A percentile compares a stretch with the other conserved stretches of the same genome.
phyloP scores from a whole-genome alignment of 352 stramenopile species.

The Aphanomyces euteiches region DNA sequence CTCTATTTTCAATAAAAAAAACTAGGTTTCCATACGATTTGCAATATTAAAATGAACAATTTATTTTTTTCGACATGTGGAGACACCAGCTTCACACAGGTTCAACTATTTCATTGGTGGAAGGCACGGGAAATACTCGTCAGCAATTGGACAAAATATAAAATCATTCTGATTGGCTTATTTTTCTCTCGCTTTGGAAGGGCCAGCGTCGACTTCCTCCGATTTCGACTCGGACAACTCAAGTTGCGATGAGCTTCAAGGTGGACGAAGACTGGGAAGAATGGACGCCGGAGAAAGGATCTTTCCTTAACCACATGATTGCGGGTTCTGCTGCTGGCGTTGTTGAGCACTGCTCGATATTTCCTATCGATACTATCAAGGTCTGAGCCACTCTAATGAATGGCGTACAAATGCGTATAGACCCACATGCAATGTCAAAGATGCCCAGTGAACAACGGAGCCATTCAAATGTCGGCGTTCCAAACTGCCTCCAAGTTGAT shows the following conservation, averaged over 20 bases:
- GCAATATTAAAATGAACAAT: too few species aligned
- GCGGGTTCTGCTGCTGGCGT: conserved; percentile 94
- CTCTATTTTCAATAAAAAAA: too few species aligned
- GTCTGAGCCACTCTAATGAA: conserved; percentile 33
- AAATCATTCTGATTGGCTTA: too few species aligned
- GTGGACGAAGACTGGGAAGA: conserved; percentile 91
- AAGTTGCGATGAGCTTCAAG: conserved; percentile 30
- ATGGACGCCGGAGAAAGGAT: conserved; percentile 89
- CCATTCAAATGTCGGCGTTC: conserved; percentile 51
- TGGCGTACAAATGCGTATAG: conserved; percentile 47
- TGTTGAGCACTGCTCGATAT: conserved; percentile 97
- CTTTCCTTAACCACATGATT: conserved; percentile 94
- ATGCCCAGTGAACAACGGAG: conserved; percentile 63
- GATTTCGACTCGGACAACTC: too few species aligned
- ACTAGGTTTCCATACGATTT: too few species aligned
- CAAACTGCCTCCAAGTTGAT: conserved; percentile 63
- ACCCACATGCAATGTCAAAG: conserved; percentile 95
- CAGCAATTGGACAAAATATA: too few species aligned
- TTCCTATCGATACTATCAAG: conserved; percentile 91
- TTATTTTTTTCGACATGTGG: too few species aligned
- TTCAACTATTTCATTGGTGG: too few species aligned
- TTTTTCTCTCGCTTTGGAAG: too few species aligned
- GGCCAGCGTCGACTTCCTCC: too few species aligned
- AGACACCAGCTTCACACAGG: too few species aligned
- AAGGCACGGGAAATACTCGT: too few species aligned